These are phyloP conservation scores for Scutellaria minor DNA, from an alignment of 257 asterid species.

Conservation along the genomic window DNA sequence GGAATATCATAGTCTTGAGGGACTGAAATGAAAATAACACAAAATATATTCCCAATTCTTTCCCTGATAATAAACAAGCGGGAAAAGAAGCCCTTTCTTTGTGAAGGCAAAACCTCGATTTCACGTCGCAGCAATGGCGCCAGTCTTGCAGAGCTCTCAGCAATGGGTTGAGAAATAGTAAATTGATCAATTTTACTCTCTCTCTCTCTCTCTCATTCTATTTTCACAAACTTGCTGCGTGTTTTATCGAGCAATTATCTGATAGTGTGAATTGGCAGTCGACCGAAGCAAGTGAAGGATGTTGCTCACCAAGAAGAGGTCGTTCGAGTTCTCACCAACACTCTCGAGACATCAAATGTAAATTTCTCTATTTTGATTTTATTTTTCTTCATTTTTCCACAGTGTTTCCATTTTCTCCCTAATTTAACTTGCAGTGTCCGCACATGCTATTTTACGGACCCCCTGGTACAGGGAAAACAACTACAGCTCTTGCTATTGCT, in stretches of 20 bases:
- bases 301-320: slow-evolving; percentile 98
- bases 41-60: slow-evolving; percentile 14
- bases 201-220: not conserved
- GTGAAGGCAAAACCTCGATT: slow-evolving; percentile 35
- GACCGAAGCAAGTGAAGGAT: slow-evolving; percentile 96
- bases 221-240: not conserved
- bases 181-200: not conserved
- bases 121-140: slow-evolving; percentile 72
- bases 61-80: slow-evolving; percentile 34
- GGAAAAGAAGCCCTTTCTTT: slow-evolving; percentile 38
- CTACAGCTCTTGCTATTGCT: slow-evolving; percentile 93
- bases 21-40: slow-evolving; percentile 21
- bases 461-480: slow-evolving; percentile 97
- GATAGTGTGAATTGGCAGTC: slow-evolving; percentile 52
- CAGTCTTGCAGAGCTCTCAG: slow-evolving; percentile 84
- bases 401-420: slow-evolving; percentile 1
- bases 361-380: slow-evolving; percentile 9
- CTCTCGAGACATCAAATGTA: slow-evolving; percentile 93
- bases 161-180: slow-evolving; percentile 99
- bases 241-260: not conserved
- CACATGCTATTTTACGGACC: slow-evolving; percentile 98
- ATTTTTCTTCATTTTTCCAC: not conserved
- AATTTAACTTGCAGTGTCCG: slow-evolving; percentile 63
- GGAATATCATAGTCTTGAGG: slow-evolving; percentile 24
- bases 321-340: slow-evolving; percentile 94